Percentiles rank a stretch among this genome's conserved stretches.
These are phyloP conservation scores for Blastobotrys aristatus DNA, from an alignment of 1,139 yeast species.

Conservation along the genomic window DNA sequence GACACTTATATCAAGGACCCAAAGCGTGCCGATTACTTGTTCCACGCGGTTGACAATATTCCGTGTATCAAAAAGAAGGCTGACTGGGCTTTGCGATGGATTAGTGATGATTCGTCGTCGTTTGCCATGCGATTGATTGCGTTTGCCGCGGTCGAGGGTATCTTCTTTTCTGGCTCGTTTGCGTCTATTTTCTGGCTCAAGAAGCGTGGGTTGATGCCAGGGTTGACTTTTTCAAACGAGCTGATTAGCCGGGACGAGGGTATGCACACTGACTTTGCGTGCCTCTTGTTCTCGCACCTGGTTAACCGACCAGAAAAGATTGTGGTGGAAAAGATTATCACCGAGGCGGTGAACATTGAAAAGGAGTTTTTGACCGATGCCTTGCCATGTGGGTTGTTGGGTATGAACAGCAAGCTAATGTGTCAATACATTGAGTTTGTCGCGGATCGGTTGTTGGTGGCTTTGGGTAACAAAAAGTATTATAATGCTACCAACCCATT, in stretches of 20 bases:
- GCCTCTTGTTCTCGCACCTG: conserved; percentile 88
- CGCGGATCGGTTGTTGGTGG: conserved; percentile 87
- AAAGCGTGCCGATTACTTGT: conserved; percentile 78
- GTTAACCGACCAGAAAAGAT: conserved; percentile 77
- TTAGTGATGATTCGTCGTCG: conserved; percentile 75
- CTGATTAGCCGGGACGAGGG: conserved; percentile 98
- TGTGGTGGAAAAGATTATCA: conserved; percentile 77
- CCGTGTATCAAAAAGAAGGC: conserved; percentile 96
- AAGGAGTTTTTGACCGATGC: conserved; percentile 93
- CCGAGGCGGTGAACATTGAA: conserved; percentile 94
- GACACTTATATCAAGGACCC: conserved; percentile 96
- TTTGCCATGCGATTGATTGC: conserved; percentile 96
- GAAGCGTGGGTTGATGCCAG: conserved; percentile 98
- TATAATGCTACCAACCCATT: conserved; percentile 91
- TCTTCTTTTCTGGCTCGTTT: conserved; percentile 95
- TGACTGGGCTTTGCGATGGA: conserved; percentile 98
- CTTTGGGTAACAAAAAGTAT: conserved; percentile 85
- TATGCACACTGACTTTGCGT: conserved; percentile 96
- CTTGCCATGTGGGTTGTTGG: conserved; percentile 82
- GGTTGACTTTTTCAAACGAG: conserved; percentile 93
- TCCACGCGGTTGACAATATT: conserved; percentile 90
- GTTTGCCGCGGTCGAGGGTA: conserved; percentile 98
- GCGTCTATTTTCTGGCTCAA: conserved; percentile 98
- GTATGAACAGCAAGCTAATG: conserved; percentile 91
- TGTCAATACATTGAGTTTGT: conserved; percentile 96